These are phyloP conservation scores for Phytophthora podocarpi DNA, from an alignment of 352 stramenopile genomes.

Conservation along the genomic window DNA sequence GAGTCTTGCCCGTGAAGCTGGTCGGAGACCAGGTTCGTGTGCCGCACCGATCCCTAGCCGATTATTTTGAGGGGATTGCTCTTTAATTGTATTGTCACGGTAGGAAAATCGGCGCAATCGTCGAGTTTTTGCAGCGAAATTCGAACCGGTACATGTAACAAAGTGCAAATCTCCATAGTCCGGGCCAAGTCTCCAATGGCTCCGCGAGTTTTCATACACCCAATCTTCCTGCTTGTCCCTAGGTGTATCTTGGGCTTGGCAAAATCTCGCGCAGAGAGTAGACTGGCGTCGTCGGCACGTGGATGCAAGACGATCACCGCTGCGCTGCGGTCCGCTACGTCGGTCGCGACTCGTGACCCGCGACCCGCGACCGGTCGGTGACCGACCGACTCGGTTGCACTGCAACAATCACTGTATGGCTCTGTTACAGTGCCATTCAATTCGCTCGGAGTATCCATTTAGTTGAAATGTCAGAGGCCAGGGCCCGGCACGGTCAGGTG, in stretches of 20 bases:
- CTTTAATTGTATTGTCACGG: constrained; percentile 13
- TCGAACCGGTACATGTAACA: constrained; percentile 27
- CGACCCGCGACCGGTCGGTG: too few relatives aligned
- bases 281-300: constrained; percentile 1
- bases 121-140: constrained; percentile 23
- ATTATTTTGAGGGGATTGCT: background rate
- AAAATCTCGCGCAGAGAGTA: constrained; percentile 8
- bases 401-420: too few relatives aligned
- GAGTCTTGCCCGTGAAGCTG: constrained; percentile 25
- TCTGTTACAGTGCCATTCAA: too few relatives aligned
- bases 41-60: too few relatives aligned
- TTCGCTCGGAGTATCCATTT: too few relatives aligned
- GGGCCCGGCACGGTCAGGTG: background rate
- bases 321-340: too few relatives aligned
- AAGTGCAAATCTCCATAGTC: constrained; percentile 6
- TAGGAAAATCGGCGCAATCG: constrained; percentile 1
- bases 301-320: background rate
- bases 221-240: constrained; percentile 8
- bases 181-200: background rate
- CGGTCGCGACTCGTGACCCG: too few relatives aligned
- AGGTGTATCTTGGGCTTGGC: constrained; percentile 23
- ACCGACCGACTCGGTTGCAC: too few relatives aligned
- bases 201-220: constrained; percentile 19
- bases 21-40: constrained; percentile 19
- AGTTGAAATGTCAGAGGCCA: background rate